phyloP scores from a whole-genome alignment of 2,329 filamentous ascomycete species.

The Aulographum hederae region DNA sequence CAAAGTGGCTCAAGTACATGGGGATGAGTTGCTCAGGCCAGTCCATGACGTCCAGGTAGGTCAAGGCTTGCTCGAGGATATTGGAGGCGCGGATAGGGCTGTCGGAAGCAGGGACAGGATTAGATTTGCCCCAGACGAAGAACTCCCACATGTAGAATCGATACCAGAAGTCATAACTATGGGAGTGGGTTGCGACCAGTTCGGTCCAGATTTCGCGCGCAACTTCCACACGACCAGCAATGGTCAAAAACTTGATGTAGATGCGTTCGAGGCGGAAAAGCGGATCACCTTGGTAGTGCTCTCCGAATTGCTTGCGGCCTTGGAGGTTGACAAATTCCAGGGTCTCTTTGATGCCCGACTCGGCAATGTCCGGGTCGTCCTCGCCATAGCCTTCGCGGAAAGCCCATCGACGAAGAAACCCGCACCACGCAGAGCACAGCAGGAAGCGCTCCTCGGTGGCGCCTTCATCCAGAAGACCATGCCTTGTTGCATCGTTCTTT shows the following conservation, averaged over 20 bases:
- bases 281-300: constrained; percentile 63
- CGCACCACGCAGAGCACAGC: constrained; percentile 88
- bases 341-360: constrained; percentile 72
- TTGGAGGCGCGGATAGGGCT: constrained; percentile 53
- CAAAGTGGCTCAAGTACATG: constrained; percentile 62
- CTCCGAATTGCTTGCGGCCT: constrained; percentile 60
- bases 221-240: constrained; percentile 58
- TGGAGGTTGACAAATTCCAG: constrained; percentile 68
- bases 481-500: constrained; percentile 82
- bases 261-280: constrained; percentile 80
- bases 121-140: constrained; percentile 40
- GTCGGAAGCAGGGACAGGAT: constrained; percentile 13
- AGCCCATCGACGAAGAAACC: constrained; percentile 72
- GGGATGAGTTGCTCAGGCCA: constrained; percentile 62
- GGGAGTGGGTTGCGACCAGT: constrained; percentile 48
- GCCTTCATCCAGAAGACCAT: constrained; percentile 65
- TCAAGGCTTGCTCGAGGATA: constrained; percentile 55
- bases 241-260: constrained; percentile 77
- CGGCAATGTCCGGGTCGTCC: constrained; percentile 65
- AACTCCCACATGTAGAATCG: constrained; percentile 89
- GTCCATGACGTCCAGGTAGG: constrained; percentile 42
- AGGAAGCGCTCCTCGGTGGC: constrained; percentile 79
- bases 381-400: constrained; percentile 64
- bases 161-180: constrained; percentile 87
- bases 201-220: constrained; percentile 64